Base-by-base conservation (phyloP, 371 early-diverging fungal genomes). In the Mortierella sp. region DNA sequence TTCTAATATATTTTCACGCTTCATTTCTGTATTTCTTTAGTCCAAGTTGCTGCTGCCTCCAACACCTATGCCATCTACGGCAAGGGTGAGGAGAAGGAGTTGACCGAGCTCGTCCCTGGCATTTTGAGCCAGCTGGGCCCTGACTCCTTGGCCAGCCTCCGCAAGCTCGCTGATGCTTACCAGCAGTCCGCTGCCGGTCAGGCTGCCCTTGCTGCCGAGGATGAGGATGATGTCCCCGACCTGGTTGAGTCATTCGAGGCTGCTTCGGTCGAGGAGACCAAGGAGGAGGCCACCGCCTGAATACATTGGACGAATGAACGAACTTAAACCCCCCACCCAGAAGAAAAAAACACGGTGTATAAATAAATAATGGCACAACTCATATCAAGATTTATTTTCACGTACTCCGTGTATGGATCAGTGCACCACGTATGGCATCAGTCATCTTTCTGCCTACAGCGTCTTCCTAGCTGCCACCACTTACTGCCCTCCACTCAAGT, bases 121-220 rank as follows among this genome's bases (percentile, higher is more conserved):
- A 97, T 99, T 86, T 85, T 99, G 80, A 90, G 86, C 88, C 98
- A 97, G 84, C 86, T 99, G 69, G 98, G 97, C 65, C 94, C 97
- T 60, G 97, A 96, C 79, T 94, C 96, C 42, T 87, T 97, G 75
- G 89, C 89, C 78, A 88, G 86, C 79, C 91, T 98, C 76, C 91
- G 94, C 76, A 56, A 58, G 50, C 60, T 70, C 44, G 70, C 70
- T 23, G 64, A 70, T 53, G 46, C 64, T 32, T 70, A 70, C 70
- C 70, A 70, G 59, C 41, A 59, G 55, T 63, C 70, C 47, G 70
- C 70, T 59, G 70, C 70, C 27, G 70, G 64, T 31, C 64, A 59
- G 64, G 70, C 63, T 50, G 70, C 70, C 59, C 50, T 64, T 37
- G 59, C 52, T 23, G 64, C 62, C 39, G 63, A 70, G 42, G 92